phyloP scores from a whole-genome alignment of 108 stramenopile genomes.

The Skeletonema tropicum region DNA sequence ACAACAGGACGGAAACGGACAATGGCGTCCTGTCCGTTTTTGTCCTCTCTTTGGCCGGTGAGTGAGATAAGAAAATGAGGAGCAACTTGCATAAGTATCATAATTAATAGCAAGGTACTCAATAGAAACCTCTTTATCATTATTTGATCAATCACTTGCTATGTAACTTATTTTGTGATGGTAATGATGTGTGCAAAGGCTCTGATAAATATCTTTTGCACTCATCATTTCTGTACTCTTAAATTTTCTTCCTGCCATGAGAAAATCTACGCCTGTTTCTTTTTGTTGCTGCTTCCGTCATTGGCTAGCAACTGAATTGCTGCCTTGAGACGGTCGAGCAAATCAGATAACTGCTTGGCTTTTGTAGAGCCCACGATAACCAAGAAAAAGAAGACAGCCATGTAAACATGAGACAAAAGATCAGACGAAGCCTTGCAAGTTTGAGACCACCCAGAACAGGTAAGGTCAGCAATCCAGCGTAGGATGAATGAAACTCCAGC shows the following conservation, averaged over 20 bases:
- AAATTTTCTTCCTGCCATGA: neutral
- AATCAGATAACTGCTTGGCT: conserved; percentile 69
- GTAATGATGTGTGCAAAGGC: neutral
- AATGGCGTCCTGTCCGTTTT: too few species aligned
- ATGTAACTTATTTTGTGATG: neutral
- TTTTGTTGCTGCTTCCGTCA: conserved; percentile 31
- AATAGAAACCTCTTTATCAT: too few species aligned
- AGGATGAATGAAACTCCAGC: conserved; percentile 79
- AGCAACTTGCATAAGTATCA: too few species aligned
- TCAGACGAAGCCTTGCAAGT: conserved; percentile 79
- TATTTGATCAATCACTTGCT: neutral
- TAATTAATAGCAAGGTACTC: too few species aligned
- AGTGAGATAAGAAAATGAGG: too few species aligned
- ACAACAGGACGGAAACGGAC: too few species aligned
- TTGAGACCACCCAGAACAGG: conserved; percentile 79
- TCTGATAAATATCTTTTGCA: neutral
- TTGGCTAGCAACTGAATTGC: conserved; percentile 54
- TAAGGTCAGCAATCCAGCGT: conserved; percentile 77
- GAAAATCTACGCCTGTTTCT: neutral
- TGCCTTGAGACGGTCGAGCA: conserved; percentile 50
- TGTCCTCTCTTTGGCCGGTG: too few species aligned
- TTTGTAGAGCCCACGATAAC: conserved; percentile 84
- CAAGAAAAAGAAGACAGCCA: conserved; percentile 81
- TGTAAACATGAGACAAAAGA: conserved; percentile 78
- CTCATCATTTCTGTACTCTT: neutral